Evolutionary conservation across 176 grass and related monocot species (phyloP), one percentile per base, ranked within the genome.

Genomic region (Carex littledalei): DNA sequence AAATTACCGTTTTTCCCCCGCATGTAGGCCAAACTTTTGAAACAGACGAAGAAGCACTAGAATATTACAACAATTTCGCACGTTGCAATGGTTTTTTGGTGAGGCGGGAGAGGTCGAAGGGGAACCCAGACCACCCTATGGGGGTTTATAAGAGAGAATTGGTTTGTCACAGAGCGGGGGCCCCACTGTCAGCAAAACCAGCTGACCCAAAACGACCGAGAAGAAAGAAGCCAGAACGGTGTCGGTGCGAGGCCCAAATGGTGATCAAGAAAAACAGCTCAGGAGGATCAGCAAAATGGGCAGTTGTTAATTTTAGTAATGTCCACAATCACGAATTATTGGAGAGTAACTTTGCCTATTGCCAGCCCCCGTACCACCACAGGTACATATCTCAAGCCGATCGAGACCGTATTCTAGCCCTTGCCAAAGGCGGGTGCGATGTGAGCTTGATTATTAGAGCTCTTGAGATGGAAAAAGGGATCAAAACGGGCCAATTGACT

Each of bases 91-190:
- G 89, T n/a, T 91, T 91, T 67, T 67, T 80, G 47, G 84, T 86
- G 56, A 80, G 89, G 22, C 82, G 86, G 73, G 89, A 91, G 75
- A 79, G 89, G 12, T 91, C 89, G 5, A 91, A 91, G 59, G 89
- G 89, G 31, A 91, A 91, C 49, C 86, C 86, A 0, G 82, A 85
- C 43, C 89, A 91, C 56, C 89, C 89, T 55, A 39, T 91, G 78
- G 89, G 89, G 65, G 86, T 91, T 52, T 91, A 91, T 52, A 91
- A 91, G 62, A 45, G 89, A 24, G 89, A 91, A 50, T 81, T 91
- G 59, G 89, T 91, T 60, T 91, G 89, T 83, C 89, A 91, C 76
- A 86, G 86, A 26, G 89, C 89, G 0, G 89, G 89, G 39, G 21
- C 60, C 2, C 79, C 86, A 67, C 67, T 91, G 24, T 39, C 37